A percentile compares a stretch with the other conserved stretches of the same genome.
phyloP scores from a whole-genome alignment of 257 asterid genomes.

The Solanum tacnaense region DNA sequence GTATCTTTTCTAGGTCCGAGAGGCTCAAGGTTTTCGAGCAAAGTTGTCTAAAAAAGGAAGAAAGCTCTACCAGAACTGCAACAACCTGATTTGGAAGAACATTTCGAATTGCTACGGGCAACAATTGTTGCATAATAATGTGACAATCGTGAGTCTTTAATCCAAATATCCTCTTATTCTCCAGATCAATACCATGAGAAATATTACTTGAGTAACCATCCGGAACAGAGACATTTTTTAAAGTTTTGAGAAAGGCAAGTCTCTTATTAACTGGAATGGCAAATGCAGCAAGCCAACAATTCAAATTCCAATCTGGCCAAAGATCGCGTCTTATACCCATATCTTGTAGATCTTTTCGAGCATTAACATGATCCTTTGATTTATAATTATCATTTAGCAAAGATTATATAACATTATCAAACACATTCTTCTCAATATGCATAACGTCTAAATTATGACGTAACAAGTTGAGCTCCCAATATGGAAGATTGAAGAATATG shows the following conservation, averaged over 20 bases:
- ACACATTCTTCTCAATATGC: neutral
- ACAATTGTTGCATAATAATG: no score
- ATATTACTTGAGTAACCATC: neutral
- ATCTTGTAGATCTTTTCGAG: neutral
- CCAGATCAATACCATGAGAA: no score
- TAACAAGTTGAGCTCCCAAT: neutral
- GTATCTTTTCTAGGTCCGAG: no score
- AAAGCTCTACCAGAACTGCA: no score
- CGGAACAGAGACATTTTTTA: neutral
- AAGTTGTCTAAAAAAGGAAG: no score
- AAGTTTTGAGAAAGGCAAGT: neutral
- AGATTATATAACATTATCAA: neutral
- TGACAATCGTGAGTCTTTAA: no score
- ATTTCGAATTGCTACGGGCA: no score
- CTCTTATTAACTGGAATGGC: neutral
- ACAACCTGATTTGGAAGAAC: no score
- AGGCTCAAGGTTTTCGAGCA: no score
- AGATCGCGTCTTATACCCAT: neutral
- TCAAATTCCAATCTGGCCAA: neutral
- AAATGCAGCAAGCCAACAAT: neutral
- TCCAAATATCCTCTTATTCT: no score
- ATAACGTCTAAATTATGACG: neutral
- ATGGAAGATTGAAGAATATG: neutral
- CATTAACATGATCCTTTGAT: neutral
- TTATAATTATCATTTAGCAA: neutral